phyloP scores from a whole-genome alignment of 1,139 yeast genomes.

The Sugiyamaella sp. region DNA sequence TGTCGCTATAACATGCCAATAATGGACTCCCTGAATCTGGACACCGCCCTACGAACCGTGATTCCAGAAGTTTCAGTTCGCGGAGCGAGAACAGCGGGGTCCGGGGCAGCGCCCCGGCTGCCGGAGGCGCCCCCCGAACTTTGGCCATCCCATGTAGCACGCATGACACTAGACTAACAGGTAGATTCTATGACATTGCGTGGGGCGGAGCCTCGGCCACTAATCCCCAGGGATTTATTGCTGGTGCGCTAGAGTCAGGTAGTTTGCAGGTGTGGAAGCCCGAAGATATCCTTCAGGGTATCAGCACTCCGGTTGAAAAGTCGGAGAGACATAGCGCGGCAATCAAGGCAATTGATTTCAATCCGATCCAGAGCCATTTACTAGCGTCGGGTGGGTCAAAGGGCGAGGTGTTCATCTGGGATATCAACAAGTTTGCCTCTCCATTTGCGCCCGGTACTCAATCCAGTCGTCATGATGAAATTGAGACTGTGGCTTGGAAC shows the following conservation, averaged over 20 bases:
- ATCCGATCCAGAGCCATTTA: conserved; percentile 69
- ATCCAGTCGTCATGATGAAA: conserved; percentile 75
- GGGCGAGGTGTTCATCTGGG: conserved; percentile 92
- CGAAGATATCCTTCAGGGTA: conserved; percentile 39
- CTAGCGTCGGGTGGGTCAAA: conserved; percentile 85
- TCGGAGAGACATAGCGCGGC: conserved; percentile 65
- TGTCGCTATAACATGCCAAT: too few species aligned
- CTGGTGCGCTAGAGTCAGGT: conserved; percentile 90
- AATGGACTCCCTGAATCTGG: too few species aligned
- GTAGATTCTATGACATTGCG: conserved; percentile 76
- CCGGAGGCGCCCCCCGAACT: too few species aligned
- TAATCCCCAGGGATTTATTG: conserved; percentile 62
- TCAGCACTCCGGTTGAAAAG: conserved; percentile 26
- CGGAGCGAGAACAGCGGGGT: too few species aligned
- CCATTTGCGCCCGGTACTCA: conserved; percentile 73
- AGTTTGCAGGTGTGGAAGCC: conserved; percentile 76
- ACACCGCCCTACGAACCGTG: too few species aligned
- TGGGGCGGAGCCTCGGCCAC: conserved; percentile 75
- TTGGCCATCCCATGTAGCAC: too few species aligned
- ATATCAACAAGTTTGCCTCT: conserved; percentile 58
- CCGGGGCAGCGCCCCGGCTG: background rate
- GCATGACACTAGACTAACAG: too few species aligned
- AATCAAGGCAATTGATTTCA: conserved; percentile 75
- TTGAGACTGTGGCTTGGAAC: conserved; percentile 89
- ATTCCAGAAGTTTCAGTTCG: too few species aligned